phyloP scores from a whole-genome alignment of 805 yeast species.

The Deakozyma indianensis region DNA sequence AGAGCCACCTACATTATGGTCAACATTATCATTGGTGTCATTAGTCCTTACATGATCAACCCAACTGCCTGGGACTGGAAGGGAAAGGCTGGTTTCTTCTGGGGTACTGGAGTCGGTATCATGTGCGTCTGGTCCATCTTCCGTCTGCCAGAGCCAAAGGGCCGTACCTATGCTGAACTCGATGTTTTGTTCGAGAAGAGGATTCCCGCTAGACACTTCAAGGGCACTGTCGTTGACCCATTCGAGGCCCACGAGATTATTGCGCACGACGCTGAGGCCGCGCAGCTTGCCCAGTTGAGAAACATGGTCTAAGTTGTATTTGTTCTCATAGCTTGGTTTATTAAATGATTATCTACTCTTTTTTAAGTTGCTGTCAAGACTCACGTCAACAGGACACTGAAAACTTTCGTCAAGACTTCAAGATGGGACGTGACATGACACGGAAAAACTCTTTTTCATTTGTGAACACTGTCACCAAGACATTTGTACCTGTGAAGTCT shows the following conservation, averaged over 20 bases:
- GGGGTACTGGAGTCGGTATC: slow-evolving; percentile 26
- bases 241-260: slow-evolving; percentile 3
- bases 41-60: slow-evolving; percentile 36
- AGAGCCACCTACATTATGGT: slow-evolving; percentile 19
- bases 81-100: slow-evolving; percentile 35
- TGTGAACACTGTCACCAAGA: too few relatives aligned
- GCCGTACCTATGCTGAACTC: slow-evolving; percentile 45
- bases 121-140: slow-evolving; percentile 31
- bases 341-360: too few relatives aligned
- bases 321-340: neutral
- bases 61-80: slow-evolving; percentile 32
- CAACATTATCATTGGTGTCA: slow-evolving; percentile 11
- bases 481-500: too few relatives aligned
- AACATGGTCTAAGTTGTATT: neutral
- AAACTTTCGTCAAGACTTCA: too few relatives aligned
- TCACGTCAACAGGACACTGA: too few relatives aligned
- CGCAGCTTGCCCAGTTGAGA: slow-evolving; percentile 8
- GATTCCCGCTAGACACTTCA: slow-evolving; percentile 17
- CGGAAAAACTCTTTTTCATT: too few relatives aligned
- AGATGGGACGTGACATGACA: too few relatives aligned
- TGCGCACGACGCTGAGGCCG: slow-evolving; percentile 8
- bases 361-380: too few relatives aligned
- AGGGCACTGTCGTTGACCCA: slow-evolving; percentile 7
- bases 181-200: slow-evolving; percentile 34
- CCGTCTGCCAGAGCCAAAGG: slow-evolving; percentile 45